Base-by-base conservation (phyloP, 176 grass and related monocot species). In the Alopecurus myosuroides region DNA sequence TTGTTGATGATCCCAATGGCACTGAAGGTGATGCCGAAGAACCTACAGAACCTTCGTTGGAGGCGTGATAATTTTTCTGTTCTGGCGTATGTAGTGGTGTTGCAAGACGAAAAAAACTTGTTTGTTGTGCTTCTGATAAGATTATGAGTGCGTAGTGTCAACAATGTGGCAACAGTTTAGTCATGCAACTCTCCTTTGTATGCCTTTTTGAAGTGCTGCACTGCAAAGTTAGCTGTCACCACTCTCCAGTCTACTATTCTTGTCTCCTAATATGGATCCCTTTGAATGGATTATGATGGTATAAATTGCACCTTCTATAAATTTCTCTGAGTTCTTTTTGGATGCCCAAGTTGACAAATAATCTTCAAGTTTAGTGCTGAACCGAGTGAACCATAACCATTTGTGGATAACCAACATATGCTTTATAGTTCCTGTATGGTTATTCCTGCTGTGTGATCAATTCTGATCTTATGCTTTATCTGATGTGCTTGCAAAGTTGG, bases 21-120 rank as follows among this genome's bases (percentile, higher is more conserved):
- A 39, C 40, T 11, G 87, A 88, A 85, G 92, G 74, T 28, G 84
- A 86, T 37, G 20, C 45, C 31, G 81, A 84, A 67, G 71, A 83
- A 68, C 37, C 57, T 58, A 34, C 73, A n/a, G 71, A 86, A 70
- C 46, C 51, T 63, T 52, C 62, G 3, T 74, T 60, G 78, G 81
- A 37, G 41, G 77, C 28, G 3, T 45, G 70, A 66, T 77, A 67
- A 50, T 3, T 62, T 81, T 88, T 77, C 26, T 36, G 13, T 77
- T 64, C 42, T 53, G 46, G 63, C 72, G 20, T 71, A 53, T 85
- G 46, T 17, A 84, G 50, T 63, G 36, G 42, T 81, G 20, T 42
- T 89, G 35, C 66, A 77, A 76, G 62, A 45, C 18, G 49, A 30
- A 74, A 61, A 61, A 1, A 79, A 68, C 50, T 30, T 46, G 69